Base-by-base conservation (phyloP, 2,329 filamentous ascomycete genomes). In the Ascochyta lentis region DNA sequence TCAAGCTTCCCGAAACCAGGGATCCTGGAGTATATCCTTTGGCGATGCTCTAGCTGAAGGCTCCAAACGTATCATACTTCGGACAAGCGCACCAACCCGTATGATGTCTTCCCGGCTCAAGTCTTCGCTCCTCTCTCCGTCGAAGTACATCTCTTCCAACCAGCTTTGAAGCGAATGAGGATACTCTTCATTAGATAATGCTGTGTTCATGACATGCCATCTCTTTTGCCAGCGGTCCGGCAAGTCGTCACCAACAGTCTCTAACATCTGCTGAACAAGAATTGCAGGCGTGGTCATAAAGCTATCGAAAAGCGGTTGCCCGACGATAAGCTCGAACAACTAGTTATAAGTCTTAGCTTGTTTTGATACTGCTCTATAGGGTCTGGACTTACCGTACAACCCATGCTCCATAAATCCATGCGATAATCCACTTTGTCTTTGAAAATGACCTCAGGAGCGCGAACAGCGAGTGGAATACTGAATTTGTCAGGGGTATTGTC, bases 381-480 rank as follows among this genome's bases (percentile, higher is more conserved):
- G 31, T 7, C 34, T 27, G 29, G 6, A 71, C 70, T 49, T 54
- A 78, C 74, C 56, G 75, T 65, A 40, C 71, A 77, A 2, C 69
- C 76, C 62, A 73, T 64, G 56, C 73, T 73, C 76, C 74, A 79
- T 13, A 78, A 53, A 45, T 78, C 74, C 5, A 78, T 67, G 43
- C 64, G 69, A 64, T 74, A 59, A 62, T 78, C 70, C 41, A 75
- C 50, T 10, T 44, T 49, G 24, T 78, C 74, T 41, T 63, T 38
- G 49, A 79, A 77, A 23, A 79, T 67, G 45, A 75, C 58, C 60
- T 79, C 76, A 0, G 77, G 76, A 39, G 76, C 69, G 10, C 71
- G 69, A 47, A 78, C 37, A 49, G 51, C 3, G 38, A 78, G 54
- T 10, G 73, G 77, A 26, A 71, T 77, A 39, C 75, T 61, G 10